phyloP scores from a whole-genome alignment of 2,329 filamentous ascomycete species.

The Colletotrichum horii region DNA sequence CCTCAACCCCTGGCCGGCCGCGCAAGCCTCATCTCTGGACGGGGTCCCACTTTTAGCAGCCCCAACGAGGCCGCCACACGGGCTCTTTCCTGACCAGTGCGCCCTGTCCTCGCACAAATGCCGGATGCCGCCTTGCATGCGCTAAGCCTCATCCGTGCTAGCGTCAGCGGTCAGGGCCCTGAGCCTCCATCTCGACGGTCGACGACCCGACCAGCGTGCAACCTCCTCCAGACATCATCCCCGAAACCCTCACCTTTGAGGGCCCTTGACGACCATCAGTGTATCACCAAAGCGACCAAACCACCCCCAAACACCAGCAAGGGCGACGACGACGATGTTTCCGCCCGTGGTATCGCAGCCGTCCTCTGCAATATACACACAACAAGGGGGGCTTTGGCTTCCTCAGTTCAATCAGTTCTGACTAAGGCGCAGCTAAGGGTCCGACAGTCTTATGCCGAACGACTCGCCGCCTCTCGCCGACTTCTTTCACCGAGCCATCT shows the following conservation, averaged over 20 bases:
- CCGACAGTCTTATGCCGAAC: not conserved
- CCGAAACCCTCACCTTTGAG: not conserved
- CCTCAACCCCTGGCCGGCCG: not conserved
- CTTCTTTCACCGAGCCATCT: not conserved
- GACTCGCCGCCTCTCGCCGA: not conserved
- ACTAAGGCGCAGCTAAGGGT: not conserved
- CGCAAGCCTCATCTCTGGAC: conserved; percentile 13
- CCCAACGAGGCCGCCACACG: not conserved
- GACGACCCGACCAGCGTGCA: not conserved
- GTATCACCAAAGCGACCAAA: not conserved
- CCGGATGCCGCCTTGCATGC: not conserved
- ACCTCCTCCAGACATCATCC: not conserved
- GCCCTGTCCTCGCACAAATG: not conserved
- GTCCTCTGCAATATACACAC: not conserved
- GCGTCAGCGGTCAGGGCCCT: not conserved
- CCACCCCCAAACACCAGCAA: not conserved
- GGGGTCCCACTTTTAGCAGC: conserved; percentile 1
- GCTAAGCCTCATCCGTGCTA: not conserved
- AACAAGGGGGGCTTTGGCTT: not conserved
- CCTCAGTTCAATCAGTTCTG: not conserved
- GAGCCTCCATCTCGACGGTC: conserved; percentile 11
- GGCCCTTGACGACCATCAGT: not conserved
- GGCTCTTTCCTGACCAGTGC: not conserved
- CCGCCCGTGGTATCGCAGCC: not conserved
- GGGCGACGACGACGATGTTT: not conserved